A percentile compares a stretch with the other conserved stretches of the same genome.
phyloP scores from a whole-genome alignment of 2,329 filamentous ascomycete species.

The Diaporthe vaccinii region DNA sequence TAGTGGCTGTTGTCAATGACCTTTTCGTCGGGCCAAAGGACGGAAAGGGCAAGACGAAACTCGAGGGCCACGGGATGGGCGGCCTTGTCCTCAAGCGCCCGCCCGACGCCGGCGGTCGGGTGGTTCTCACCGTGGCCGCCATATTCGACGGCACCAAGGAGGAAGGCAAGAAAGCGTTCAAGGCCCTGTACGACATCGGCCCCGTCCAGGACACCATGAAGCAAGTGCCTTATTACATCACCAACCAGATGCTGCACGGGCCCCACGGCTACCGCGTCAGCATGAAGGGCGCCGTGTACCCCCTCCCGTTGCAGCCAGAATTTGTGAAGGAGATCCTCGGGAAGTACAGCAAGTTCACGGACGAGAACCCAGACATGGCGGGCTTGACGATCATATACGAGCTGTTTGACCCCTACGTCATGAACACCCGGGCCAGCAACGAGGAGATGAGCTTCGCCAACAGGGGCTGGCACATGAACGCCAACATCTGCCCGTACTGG shows the following conservation, averaged over 20 bases:
- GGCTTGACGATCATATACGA: constrained; percentile 44
- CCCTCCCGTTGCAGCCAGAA: not conserved
- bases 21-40: constrained; percentile 5
- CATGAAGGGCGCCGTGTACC: not conserved
- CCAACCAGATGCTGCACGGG: not conserved
- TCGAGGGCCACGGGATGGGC: not conserved
- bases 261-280: constrained; percentile 1
- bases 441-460: constrained; percentile 48
- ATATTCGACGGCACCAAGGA: constrained; percentile 4
- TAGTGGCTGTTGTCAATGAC: not conserved
- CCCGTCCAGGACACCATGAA: constrained; percentile 10
- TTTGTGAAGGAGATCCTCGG: not conserved
- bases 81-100: not conserved
- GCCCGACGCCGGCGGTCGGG: not conserved
- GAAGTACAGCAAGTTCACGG: constrained; percentile 2
- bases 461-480: constrained; percentile 16
- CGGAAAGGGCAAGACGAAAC: constrained; percentile 1
- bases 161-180: not conserved
- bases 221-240: not conserved
- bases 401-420: constrained; percentile 52
- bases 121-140: not conserved
- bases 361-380: not conserved
- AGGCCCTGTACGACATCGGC: constrained; percentile 3
- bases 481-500: constrained; percentile 1
- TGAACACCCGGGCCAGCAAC: constrained; percentile 56